Conservation (phyloP, 108 stramenopile genomes). For the Seminavis robusta region DNA sequence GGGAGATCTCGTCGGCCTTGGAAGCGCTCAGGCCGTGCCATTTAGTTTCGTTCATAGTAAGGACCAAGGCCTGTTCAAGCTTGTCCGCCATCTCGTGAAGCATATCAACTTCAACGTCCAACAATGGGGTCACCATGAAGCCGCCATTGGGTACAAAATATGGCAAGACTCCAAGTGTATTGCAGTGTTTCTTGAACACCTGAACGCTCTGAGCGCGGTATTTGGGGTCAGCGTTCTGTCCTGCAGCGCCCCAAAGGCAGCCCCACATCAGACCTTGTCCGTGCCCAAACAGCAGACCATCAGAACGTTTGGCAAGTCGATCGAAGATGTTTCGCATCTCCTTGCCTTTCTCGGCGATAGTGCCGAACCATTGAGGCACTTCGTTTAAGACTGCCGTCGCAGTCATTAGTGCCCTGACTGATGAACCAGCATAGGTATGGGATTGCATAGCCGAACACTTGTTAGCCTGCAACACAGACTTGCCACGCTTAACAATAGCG, state of each 20-base stretch:
- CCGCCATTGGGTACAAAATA: conserved; percentile 60
- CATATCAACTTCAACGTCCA: conserved; percentile 40
- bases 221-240: conserved; percentile 15
- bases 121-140: conserved; percentile 49
- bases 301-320: conserved; percentile 16
- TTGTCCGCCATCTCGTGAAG: conserved; percentile 34
- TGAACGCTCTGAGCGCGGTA: conserved; percentile 7
- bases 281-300: conserved; percentile 37
- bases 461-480: conserved; percentile 17
- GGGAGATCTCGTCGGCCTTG: no score
- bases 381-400: conserved; percentile 42
- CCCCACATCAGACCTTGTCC: conserved; percentile 68
- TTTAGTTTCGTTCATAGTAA: conserved; percentile 32
- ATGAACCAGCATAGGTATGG: conserved; percentile 57
- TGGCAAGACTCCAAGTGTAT: conserved; percentile 39
- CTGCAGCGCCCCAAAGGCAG: conserved; percentile 31
- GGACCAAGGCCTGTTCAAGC: conserved; percentile 29
- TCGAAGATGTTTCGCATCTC: conserved; percentile 34
- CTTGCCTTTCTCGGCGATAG: conserved; percentile 26
- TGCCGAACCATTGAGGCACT: conserved; percentile 28
- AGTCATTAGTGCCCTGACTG: conserved; percentile 46
- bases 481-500: conserved; percentile 39
- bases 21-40: conserved; percentile 14
- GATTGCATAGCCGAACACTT: conserved; percentile 48
- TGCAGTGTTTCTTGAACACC: conserved; percentile 29